Percentiles rank a stretch among this genome's conserved stretches.
Evolutionary conservation across 495 filamentous ascomycete genomes (phyloP).

Genomic region (Staphylotrichum longicolle): DNA sequence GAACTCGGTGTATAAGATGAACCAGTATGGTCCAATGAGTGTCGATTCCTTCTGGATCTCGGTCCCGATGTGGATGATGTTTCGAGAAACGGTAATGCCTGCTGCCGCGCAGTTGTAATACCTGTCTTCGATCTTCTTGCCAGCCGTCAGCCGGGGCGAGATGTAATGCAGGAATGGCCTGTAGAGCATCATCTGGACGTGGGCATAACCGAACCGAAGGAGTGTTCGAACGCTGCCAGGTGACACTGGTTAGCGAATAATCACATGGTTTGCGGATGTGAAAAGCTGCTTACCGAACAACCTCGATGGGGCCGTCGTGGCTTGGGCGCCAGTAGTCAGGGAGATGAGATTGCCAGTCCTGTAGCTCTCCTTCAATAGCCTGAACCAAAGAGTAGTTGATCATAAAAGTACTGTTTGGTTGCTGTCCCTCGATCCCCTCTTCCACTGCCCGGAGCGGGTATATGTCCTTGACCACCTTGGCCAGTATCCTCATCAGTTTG

Average conservation of each 20-base stretch:
- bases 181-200: slow-evolving; percentile 94
- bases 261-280: not conserved
- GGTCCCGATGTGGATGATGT: slow-evolving; percentile 87
- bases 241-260: not conserved
- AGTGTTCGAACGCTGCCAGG: slow-evolving; percentile 72
- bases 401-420: slow-evolving; percentile 58
- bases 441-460: slow-evolving; percentile 80
- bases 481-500: slow-evolving; percentile 68
- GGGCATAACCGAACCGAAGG: slow-evolving; percentile 80
- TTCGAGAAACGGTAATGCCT: slow-evolving; percentile 85
- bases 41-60: slow-evolving; percentile 83
- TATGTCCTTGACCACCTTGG: slow-evolving; percentile 83
- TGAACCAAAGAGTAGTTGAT: slow-evolving; percentile 86
- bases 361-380: slow-evolving; percentile 85
- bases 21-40: slow-evolving; percentile 92
- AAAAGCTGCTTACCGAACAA: slow-evolving; percentile 60
- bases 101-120: slow-evolving; percentile 92
- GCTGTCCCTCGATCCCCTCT: slow-evolving; percentile 50
- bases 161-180: slow-evolving; percentile 95
- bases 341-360: slow-evolving; percentile 77
- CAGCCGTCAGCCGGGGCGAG: slow-evolving; percentile 61
- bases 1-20: slow-evolving; percentile 93
- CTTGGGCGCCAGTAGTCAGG: slow-evolving; percentile 72
- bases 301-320: slow-evolving; percentile 66
- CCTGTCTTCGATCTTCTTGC: slow-evolving; percentile 73